These are phyloP conservation scores for Arthrobotrys musiformis DNA, from an alignment of 2,329 filamentous ascomycete species.

Conservation along the genomic window DNA sequence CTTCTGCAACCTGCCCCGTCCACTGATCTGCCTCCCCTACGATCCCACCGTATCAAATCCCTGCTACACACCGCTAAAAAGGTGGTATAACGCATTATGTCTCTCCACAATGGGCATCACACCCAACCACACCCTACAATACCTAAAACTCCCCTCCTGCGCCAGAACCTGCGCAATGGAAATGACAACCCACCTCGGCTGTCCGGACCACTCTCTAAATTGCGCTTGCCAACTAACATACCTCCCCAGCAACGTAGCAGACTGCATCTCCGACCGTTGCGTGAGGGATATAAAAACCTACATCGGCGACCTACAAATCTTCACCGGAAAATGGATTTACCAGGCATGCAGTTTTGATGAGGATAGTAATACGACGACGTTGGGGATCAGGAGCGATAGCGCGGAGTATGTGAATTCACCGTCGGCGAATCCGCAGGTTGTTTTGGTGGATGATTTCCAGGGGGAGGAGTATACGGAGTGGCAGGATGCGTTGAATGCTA, in stretches of 20 bases:
- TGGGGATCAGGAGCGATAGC: neutral
- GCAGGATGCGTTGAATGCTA: constrained; percentile 23
- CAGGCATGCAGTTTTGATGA: constrained; percentile 2
- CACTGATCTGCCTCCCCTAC: constrained; percentile 38
- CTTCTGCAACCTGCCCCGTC: constrained; percentile 27
- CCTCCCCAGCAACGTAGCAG: constrained; percentile 11
- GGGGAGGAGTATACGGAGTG: constrained; percentile 28
- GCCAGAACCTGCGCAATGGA: constrained; percentile 12
- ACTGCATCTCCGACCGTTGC: constrained; percentile 22
- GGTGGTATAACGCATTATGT: constrained; percentile 21
- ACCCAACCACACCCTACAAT: constrained; percentile 2
- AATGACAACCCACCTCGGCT: constrained; percentile 34
- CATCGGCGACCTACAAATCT: constrained; percentile 3
- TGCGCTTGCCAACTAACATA: constrained; percentile 30
- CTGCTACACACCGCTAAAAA: constrained; percentile 17
- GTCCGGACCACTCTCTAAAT: constrained; percentile 20
- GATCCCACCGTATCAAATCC: constrained; percentile 19
- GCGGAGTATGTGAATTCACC: constrained; percentile 7
- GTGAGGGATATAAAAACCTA: constrained; percentile 7
- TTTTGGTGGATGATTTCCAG: constrained; percentile 17
- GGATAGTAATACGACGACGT: neutral
- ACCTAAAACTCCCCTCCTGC: constrained; percentile 26
- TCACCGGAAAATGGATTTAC: constrained; percentile 18
- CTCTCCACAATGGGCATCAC: neutral
- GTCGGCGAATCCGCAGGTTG: constrained; percentile 10